These are phyloP conservation scores for Zymoseptoria tritici DNA, from an alignment of 2,329 filamentous ascomycete genomes.

Conservation along the genomic window DNA sequence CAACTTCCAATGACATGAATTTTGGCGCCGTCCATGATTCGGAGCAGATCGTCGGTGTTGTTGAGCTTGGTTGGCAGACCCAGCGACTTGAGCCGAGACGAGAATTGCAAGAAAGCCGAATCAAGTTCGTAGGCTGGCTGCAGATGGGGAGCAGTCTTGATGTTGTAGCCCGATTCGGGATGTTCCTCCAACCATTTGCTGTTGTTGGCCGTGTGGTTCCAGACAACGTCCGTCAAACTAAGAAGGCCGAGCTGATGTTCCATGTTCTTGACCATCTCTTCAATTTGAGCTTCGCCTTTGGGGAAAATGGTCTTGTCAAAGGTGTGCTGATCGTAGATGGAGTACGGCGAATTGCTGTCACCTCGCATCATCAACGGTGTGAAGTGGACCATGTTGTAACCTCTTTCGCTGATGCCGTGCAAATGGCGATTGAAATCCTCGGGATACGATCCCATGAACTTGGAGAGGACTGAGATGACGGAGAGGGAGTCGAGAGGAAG, in stretches of 20 bases:
- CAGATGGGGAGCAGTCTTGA: conserved; percentile 74
- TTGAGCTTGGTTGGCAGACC: conserved; percentile 70
- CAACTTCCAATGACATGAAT: conserved; percentile 68
- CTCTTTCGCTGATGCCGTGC: conserved; percentile 76
- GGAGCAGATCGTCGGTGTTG: conserved; percentile 62
- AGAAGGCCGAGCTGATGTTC: conserved; percentile 78
- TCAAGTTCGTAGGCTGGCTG: conserved; percentile 67
- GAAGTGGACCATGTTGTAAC: conserved; percentile 99
- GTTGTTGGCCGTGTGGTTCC: conserved; percentile 96
- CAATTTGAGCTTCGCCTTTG: conserved; percentile 73
- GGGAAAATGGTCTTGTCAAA: conserved; percentile 82
- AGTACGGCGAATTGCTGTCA: conserved; percentile 92
- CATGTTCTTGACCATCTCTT: conserved; percentile 69
- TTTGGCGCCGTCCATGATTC: conserved; percentile 79
- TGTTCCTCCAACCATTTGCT: conserved; percentile 90
- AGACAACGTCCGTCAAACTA: conserved; percentile 89
- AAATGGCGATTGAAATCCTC: conserved; percentile 85
- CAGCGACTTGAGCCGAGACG: conserved; percentile 54
- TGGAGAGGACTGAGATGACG: conserved; percentile 89
- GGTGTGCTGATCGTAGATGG: conserved; percentile 81
- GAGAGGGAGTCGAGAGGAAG: conserved; percentile 82
- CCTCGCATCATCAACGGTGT: conserved; percentile 87
- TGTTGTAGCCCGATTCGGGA: conserved; percentile 91
- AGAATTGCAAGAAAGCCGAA: conserved; percentile 59
- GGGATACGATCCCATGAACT: conserved; percentile 94